A percentile compares a stretch with the other conserved stretches of the same genome.
phyloP scores from a whole-genome alignment of 106 monocot species.

The Agapanthus africanus region DNA sequence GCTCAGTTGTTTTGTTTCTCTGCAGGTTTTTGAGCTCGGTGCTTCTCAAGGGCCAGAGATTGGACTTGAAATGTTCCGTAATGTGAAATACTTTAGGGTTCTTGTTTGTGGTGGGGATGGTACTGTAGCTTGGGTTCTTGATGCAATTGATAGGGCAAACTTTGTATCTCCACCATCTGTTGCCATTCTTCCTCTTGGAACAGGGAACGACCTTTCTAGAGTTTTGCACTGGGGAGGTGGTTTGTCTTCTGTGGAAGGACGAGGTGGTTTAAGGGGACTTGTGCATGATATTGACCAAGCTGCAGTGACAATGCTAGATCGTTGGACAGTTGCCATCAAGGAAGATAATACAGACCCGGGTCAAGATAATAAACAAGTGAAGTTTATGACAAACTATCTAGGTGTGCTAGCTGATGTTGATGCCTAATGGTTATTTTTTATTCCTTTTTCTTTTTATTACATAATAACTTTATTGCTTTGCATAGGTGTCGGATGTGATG shows the following conservation, averaged over 20 bases:
- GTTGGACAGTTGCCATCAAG: conserved; percentile 71
- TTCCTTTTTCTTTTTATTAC: background rate
- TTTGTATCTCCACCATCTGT: conserved; percentile 94
- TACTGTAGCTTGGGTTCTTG: conserved; percentile 92
- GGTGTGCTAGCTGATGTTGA: conserved; percentile 29
- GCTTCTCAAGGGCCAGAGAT: conserved; percentile 76
- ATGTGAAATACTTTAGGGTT: conserved; percentile 64
- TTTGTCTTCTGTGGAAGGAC: conserved; percentile 60
- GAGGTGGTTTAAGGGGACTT: conserved; percentile 51
- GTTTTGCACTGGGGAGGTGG: conserved; percentile 85
- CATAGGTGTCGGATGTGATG: conserved; percentile 83
- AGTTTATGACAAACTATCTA: conserved; percentile 86
- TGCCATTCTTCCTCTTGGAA: conserved; percentile 93
- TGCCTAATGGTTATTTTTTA: background rate
- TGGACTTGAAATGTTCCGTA: conserved; percentile 64
- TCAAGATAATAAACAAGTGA: conserved; percentile 28
- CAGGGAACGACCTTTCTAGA: conserved; percentile 86
- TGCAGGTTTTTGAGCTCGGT: conserved; percentile 77
- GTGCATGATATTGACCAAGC: conserved; percentile 66
- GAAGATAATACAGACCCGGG: conserved; percentile 25
- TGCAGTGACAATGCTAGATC: conserved; percentile 85
- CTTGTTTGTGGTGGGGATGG: conserved; percentile 97
- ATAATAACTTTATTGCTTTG: conserved; percentile 2
- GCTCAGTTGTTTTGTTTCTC: conserved; percentile 6
- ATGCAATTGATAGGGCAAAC: conserved; percentile 75